Evolutionary conservation across 208 protist genomes (phyloP).

Genomic region (Naegleria lovaniensis): DNA sequence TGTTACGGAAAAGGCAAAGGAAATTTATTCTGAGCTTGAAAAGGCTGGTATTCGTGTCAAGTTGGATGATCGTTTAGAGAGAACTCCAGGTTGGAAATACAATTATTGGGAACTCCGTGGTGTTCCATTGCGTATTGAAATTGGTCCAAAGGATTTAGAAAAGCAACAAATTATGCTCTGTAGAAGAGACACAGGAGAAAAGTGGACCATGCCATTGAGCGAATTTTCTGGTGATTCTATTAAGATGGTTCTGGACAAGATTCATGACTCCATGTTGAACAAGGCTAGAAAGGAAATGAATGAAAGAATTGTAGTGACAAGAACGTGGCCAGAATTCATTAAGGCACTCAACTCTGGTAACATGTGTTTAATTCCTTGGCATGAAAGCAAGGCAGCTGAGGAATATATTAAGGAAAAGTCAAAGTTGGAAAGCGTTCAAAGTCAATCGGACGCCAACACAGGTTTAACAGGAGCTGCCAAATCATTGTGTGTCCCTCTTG

Average conservation of each 20-base stretch:
- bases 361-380: constrained; percentile 82
- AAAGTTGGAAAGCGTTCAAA: constrained; percentile 22
- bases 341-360: constrained; percentile 74
- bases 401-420: constrained; percentile 32
- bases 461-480: constrained; percentile 60
- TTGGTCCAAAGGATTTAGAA: constrained; percentile 92
- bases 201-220: constrained; percentile 59
- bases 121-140: constrained; percentile 91
- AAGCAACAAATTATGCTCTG: constrained; percentile 52
- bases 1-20: constrained; percentile 54
- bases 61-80: constrained; percentile 82
- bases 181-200: constrained; percentile 61
- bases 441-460: neutral
- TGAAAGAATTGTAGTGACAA: constrained; percentile 45
- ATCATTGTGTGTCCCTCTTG: constrained; percentile 89
- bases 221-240: constrained; percentile 42
- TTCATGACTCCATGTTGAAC: constrained; percentile 76
- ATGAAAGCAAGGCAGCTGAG: constrained; percentile 49
- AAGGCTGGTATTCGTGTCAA: constrained; percentile 68
- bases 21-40: constrained; percentile 59
- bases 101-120: constrained; percentile 96
- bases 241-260: constrained; percentile 65
- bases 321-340: constrained; percentile 79
- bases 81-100: constrained; percentile 94
- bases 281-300: constrained; percentile 54